Evolutionary conservation across 345 rosid genomes (phyloP), one percentile per base, ranked within the genome.

Genomic region (Capsella bursapastoris): DNA sequence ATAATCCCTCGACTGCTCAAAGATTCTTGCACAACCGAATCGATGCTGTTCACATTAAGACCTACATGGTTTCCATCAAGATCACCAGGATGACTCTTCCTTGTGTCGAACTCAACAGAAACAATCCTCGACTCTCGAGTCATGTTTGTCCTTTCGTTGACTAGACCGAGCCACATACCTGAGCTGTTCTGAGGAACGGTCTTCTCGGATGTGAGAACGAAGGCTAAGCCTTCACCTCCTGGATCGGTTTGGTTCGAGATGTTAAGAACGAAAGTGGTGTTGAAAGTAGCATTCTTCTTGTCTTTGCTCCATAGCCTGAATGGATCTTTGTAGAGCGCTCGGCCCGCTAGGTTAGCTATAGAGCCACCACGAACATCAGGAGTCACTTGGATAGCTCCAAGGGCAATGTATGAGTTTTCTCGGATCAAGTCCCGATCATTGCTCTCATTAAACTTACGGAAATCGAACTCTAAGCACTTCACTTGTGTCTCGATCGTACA

Each of bases 201-300:
- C 2, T 1, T 2, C 41, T 76, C 41, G 0, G 56, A 78, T 7
- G 91, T 71, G 56, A 93, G 34, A 43, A 82, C 64, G 66, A 93
- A 93, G 38, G 96, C 90, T 66, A 93, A 43, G 32, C 98, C 95
- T 70, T 93, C 98, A 0, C 95, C 97, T 0, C 90, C 88, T 0
- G 77, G 82, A 58, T 4, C 2, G 2, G 90, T 86, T 41, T n/a
- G 66, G 50, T 69, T 76, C 4, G 0, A 1, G 62, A 87, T 90
- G 34, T 83, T 87, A 14, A 90, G 64, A 0, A 78, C 84, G 64
- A 92, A 92, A 11, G 88, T 84, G 6, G 96, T 75, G 34, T 72
- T 83, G 72, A 92, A 92, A 50, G 80, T 51, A 15, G 91, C 73
- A 3, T 44, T 31, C 47, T 66, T 28, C 47, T 66, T 28, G 10